Conservation (phyloP, 805 yeast genomes). For the Scheffersomyces coipomensis region DNA sequence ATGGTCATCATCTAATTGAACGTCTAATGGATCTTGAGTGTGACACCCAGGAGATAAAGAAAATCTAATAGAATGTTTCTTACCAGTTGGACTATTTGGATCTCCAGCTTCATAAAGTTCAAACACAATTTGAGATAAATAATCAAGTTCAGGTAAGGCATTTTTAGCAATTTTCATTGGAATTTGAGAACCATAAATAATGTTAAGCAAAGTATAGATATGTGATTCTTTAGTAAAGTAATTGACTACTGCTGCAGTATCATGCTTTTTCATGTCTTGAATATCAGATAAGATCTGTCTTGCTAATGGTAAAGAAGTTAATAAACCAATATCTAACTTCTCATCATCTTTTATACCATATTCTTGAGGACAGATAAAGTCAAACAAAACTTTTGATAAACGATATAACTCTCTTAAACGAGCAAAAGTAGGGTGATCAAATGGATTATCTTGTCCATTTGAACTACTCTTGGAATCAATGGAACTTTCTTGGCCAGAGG, state of each 20-base stretch:
- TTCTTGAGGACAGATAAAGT: constrained; percentile 97
- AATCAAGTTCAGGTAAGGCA: constrained; percentile 94
- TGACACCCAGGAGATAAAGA: constrained; percentile 98
- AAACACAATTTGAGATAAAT: constrained; percentile 89
- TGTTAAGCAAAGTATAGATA: constrained; percentile 88
- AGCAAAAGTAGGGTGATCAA: constrained; percentile 78
- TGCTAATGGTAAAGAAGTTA: constrained; percentile 92
- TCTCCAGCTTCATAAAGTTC: constrained; percentile 87
- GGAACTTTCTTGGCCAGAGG: constrained; percentile 14
- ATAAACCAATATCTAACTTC: constrained; percentile 90
- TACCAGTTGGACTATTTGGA: constrained; percentile 54
- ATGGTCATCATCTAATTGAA: constrained; percentile 92
- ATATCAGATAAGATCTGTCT: constrained; percentile 82
- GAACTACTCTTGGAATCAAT: constrained; percentile 29
- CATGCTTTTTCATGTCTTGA: constrained; percentile 71
- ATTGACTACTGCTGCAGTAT: constrained; percentile 79
- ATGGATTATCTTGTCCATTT: constrained; percentile 34
- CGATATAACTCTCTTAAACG: constrained; percentile 85
- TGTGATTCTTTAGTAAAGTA: constrained; percentile 97
- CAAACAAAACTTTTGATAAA: constrained; percentile 89
- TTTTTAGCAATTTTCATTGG: constrained; percentile 96
- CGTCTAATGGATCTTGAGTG: constrained; percentile 96
- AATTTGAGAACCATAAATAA: constrained; percentile 84
- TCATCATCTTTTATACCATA: constrained; percentile 96
- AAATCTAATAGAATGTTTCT: constrained; percentile 85